Percentiles rank a stretch among this genome's conserved stretches.
Conservation (phyloP, 2,329 filamentous ascomycete genomes). For the Hypomyces rosellus region DNA sequence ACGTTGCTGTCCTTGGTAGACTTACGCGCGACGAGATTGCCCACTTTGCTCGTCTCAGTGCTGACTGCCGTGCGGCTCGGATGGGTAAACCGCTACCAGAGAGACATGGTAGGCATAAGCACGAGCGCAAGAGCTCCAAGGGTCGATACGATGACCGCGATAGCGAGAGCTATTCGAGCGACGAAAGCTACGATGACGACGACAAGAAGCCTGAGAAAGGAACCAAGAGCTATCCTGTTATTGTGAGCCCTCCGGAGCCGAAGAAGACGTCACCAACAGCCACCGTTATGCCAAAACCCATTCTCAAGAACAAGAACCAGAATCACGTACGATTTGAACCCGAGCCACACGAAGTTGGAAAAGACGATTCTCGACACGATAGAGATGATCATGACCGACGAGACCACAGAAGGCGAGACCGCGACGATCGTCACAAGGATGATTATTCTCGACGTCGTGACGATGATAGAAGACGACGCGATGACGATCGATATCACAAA, state of each 20-base stretch:
- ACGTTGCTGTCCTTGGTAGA: slow-evolving; percentile 53
- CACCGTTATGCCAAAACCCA: slow-evolving; percentile 45
- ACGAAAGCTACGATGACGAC: slow-evolving; percentile 18
- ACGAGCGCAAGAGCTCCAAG: slow-evolving; percentile 25
- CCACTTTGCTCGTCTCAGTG: slow-evolving; percentile 43
- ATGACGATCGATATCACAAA: slow-evolving; percentile 1
- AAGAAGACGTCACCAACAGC: slow-evolving; percentile 29
- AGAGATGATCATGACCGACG: slow-evolving; percentile 28
- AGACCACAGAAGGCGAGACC: slow-evolving; percentile 21
- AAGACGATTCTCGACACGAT: slow-evolving; percentile 18
- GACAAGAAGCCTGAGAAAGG: slow-evolving; percentile 25
- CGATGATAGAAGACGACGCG: slow-evolving; percentile 19
- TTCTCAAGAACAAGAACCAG: slow-evolving; percentile 55
- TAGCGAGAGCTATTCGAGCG: not conserved
- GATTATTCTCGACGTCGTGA: slow-evolving; percentile 14
- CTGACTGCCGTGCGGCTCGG: slow-evolving; percentile 39
- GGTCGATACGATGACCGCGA: slow-evolving; percentile 28
- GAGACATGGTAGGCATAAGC: slow-evolving; percentile 10
- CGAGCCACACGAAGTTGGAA: slow-evolving; percentile 37
- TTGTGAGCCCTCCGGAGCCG: slow-evolving; percentile 30
- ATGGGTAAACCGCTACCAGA: slow-evolving; percentile 12
- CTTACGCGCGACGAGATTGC: slow-evolving; percentile 46
- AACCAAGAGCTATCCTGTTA: slow-evolving; percentile 29
- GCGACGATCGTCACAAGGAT: slow-evolving; percentile 21
- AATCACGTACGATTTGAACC: slow-evolving; percentile 51